These are phyloP conservation scores for Aspergillus coremiiformis DNA, from an alignment of 495 filamentous ascomycete species.

Conservation along the genomic window DNA sequence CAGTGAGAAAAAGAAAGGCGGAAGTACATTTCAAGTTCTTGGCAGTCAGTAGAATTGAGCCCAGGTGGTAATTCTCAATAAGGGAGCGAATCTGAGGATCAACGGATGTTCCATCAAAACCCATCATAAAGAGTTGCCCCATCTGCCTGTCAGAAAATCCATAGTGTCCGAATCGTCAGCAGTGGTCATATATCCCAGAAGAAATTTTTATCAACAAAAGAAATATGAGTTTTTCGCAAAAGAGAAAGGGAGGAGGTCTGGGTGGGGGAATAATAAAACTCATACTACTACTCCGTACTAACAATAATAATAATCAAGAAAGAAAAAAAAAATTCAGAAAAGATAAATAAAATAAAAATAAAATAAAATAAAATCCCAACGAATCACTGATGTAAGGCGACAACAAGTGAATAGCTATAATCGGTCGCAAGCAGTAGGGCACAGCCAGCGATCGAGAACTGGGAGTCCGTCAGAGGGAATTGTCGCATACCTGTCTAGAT, in stretches of 20 bases:
- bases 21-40: slow-evolving; percentile 83
- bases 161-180: slow-evolving; percentile 35
- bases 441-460: slow-evolving; percentile 4
- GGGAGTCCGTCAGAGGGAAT: slow-evolving; percentile 9
- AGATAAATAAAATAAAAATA: background rate
- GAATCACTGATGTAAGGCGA: background rate
- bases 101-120: slow-evolving; percentile 84
- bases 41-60: slow-evolving; percentile 74
- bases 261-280: no score
- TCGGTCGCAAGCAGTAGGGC: background rate
- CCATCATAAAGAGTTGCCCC: slow-evolving; percentile 93
- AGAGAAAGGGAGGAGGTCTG: no score
- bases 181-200: slow-evolving; percentile 10
- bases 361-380: background rate
- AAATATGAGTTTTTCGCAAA: no score
- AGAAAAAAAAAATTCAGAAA: slow-evolving; percentile 12
- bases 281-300: no score
- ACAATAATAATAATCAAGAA: no score
- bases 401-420: background rate
- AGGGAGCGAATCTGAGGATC: slow-evolving; percentile 77
- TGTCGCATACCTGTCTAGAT: slow-evolving; percentile 39
- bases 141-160: slow-evolving; percentile 44
- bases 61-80: slow-evolving; percentile 78
- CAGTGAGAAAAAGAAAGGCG: slow-evolving; percentile 6
- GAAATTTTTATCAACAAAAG: no score